Evolutionary conservation across 106 monocot genomes (phyloP), one percentile per base, ranked within the genome.

Genomic region (Phalaenopsis equestris): DNA sequence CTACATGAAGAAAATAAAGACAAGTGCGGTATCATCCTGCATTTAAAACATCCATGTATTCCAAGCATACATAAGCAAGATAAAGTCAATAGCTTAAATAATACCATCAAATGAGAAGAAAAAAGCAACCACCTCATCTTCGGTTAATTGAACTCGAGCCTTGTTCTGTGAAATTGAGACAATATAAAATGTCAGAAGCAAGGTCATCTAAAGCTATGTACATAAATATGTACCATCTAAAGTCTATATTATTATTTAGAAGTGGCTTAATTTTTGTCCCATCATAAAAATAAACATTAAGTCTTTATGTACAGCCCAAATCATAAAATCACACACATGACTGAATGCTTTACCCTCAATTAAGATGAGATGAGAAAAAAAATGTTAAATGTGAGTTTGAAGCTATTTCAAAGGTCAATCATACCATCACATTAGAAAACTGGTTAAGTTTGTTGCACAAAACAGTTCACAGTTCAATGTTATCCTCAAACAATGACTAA

Each of bases 101-200:
- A 17, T 89, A 95, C 92, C 90, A 81, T 95, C 95, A 87, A 95
- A 87, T 42, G 90, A 83, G 58, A 95, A 93, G 89, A 95, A 95
- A 75, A 84, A 95, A 82, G 83, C 90, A 84, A 89, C 65, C 73
- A 90, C 84, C 78, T 95, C 92, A 86, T 95, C 95, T 82, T 95
- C 90, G 78, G 86, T 87, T 43, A 95, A 79, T 79, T 90, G 90
- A 52, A 87, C 78, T 49, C 89, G 67, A 61, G 82, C 86, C 73
- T 81, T 85, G 46, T 64, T 76, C 92, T 95, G 84, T 58, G 79
- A 56, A 58, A 43, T 17, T 77, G 1, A 79, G 3, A 70, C 6
- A 41, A 42, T 45, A 79, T 24, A 10, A 61, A 6, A 82, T 18
- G 21, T 58, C 67, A 16, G 2, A 77, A 75, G 38, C 49, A 23